These are phyloP conservation scores for Fusarium falciforme DNA, from an alignment of 2,329 filamentous ascomycete species.

Conservation along the genomic window DNA sequence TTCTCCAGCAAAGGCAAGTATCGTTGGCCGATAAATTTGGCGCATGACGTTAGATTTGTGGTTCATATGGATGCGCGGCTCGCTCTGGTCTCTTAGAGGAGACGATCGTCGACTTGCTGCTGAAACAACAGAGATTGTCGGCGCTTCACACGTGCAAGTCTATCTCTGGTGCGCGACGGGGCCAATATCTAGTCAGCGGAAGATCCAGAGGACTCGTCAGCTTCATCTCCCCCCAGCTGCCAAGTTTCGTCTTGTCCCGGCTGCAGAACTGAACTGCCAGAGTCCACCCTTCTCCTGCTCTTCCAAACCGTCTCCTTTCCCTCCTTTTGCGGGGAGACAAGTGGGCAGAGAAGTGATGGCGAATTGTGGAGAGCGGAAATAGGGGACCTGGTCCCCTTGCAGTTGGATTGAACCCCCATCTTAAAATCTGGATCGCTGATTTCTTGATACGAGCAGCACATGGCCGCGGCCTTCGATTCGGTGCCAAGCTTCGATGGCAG, in stretches of 20 bases:
- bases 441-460: conserved; percentile 25
- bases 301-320: background rate
- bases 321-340: conserved; percentile 37
- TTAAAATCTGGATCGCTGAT: conserved; percentile 12
- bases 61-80: conserved; percentile 14
- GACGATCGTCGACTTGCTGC: conserved; percentile 35
- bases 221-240: conserved; percentile 36
- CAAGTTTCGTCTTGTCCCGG: background rate
- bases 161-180: conserved; percentile 17
- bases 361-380: conserved; percentile 11
- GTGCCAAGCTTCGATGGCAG: conserved; percentile 32
- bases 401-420: background rate
- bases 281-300: background rate
- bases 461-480: conserved; percentile 15
- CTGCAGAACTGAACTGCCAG: background rate
- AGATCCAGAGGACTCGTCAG: conserved; percentile 26
- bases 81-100: conserved; percentile 19
- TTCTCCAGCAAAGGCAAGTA: conserved; percentile 9
- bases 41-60: conserved; percentile 27
- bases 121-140: conserved; percentile 31
- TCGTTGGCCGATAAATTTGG: conserved; percentile 10
- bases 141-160: conserved; percentile 20
- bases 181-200: conserved; percentile 31
- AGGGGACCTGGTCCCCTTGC: conserved; percentile 7
- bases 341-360: background rate